Evolutionary conservation across 176 grass and related monocot species (phyloP), one percentile per base, ranked within the genome.

Genomic region (Raddia distichophylla): DNA sequence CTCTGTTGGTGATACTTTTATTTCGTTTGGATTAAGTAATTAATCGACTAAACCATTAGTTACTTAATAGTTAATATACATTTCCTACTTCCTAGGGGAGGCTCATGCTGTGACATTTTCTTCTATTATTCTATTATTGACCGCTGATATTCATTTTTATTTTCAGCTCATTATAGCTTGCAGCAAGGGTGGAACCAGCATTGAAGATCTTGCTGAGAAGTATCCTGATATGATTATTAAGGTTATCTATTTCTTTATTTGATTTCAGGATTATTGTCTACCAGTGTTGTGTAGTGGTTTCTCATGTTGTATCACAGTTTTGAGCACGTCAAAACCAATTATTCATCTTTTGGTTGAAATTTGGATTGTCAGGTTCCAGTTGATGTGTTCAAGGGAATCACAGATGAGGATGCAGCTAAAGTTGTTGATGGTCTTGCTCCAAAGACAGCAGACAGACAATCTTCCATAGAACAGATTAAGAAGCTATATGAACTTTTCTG

Each of bases 121-220:
- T 82, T 73, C n/a, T 74, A 33, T 4, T 74, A 45, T 82, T 73
- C 32, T 74, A 33, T 6, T 74, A 45, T 42, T 86, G 22, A 53
- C 86, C 40, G 62, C 45, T 56, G 33, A 75, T 40, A 13, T 40
- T 69, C 46, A 64, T 86, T 46, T 20, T 70, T 63, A 81, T 91
- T 91, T 90, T 67, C 93, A 99, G 97, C 83, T 99, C 80, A 99
- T 99, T 60, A 96, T 99, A 81, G 89, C 97, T 51, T 99, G 97
- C 73, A 90, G 85, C 80, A 95, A 96, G 85, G 97, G 97, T 6
- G 93, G 97, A 84, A 95, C 97, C 10, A 99, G 93, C 75, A 99
- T 99, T 88, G 97, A 99, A 90, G 97, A 99, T 69, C 97, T 99
- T 20, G 97, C 97, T 22, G 97, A 99, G 83, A 95, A 95, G 77